Conservation (phyloP, 2,329 filamentous ascomycete genomes). For the Domatiomyces catenatus region DNA sequence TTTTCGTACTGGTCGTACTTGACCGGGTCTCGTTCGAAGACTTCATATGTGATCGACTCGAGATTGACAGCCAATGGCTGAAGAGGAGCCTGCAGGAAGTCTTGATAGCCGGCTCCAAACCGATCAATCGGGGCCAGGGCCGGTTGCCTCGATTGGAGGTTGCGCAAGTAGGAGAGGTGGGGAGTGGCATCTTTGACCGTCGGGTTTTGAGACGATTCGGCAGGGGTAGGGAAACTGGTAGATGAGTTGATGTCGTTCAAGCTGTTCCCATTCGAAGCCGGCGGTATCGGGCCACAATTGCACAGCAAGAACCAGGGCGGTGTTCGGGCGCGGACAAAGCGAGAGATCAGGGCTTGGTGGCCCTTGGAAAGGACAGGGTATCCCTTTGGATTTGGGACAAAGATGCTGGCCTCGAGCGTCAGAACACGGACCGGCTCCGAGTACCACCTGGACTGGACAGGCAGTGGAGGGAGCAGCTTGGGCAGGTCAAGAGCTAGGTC, state of each 20-base stretch:
- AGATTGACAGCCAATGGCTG: slow-evolving; percentile 93
- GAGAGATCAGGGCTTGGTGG: slow-evolving; percentile 42
- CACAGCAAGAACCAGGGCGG: slow-evolving; percentile 46
- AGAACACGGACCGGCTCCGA: slow-evolving; percentile 47
- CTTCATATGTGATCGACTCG: slow-evolving; percentile 93
- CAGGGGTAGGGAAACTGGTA: slow-evolving; percentile 50
- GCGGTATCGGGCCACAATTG: slow-evolving; percentile 41
- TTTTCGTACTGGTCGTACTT: slow-evolving; percentile 94
- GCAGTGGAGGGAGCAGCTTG: slow-evolving; percentile 40
- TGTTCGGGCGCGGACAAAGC: slow-evolving; percentile 41
- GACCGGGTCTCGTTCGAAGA: slow-evolving; percentile 95
- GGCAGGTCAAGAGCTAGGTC: slow-evolving; percentile 41
- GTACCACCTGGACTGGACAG: slow-evolving; percentile 46
- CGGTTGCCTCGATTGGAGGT: slow-evolving; percentile 70
- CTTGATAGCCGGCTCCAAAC: slow-evolving; percentile 63
- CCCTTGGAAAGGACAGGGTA: slow-evolving; percentile 43
- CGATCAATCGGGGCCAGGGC: slow-evolving; percentile 46
- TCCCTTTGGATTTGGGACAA: slow-evolving; percentile 43
- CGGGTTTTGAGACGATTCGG: slow-evolving; percentile 43
- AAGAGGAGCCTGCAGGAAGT: slow-evolving; percentile 87
- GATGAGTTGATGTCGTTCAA: not conserved
- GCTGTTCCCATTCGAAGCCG: slow-evolving; percentile 18
- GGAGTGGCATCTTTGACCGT: slow-evolving; percentile 42
- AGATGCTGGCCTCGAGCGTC: slow-evolving; percentile 37
- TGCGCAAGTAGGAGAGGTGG: slow-evolving; percentile 66